Base-by-base conservation (phyloP, 305 asterid species). In the Salvia sclarea region DNA sequence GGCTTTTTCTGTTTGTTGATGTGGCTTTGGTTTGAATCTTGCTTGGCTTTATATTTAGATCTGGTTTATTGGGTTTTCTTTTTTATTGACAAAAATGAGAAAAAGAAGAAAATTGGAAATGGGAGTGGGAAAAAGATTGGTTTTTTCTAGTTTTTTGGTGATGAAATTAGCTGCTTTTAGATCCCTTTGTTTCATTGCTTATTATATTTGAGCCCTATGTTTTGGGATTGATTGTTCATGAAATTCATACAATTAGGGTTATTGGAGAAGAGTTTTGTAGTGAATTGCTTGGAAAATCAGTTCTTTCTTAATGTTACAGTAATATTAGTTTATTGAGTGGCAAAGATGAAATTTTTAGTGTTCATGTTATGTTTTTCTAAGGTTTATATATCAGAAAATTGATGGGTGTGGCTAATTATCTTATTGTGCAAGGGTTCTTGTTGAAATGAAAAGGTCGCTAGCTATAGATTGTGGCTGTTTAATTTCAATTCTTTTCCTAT, bases 51-150 rank as follows among this genome's bases (percentile, higher is more conserved):
- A 21, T 56, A 13, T 13, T 25, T 67, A 56, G 75, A 67, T 75
- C 61, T 71, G 76, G 66, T 45, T 72, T 45, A n/a, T 71, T 54
- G 49, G 24, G 30, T 10, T 31, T 21, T 37, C 35, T 28, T 18
- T 40, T 61, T 37, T 10, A 13, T 21, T 33, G 2, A 11, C 37
- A 54, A 24, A 7, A 28, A 10, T n/a, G 3, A 28, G 6, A 52
- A 9, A 20, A 41, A 21, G 2, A 18, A 35, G 5, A 25, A 41
- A 40, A 22, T 1, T 13, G 53, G 14, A 43, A 6, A 2, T 25
- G 41, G 68, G 50, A 14, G 48, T 48, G 54, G 24, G 2, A 21
- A 21, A 0, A 41, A 8, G 2, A 2, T 38, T 18, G 7, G 2
- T 35, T 7, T 1, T 47, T 18, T 59, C n/a, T 0, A n/a, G 8